Evolutionary conservation across 2,329 filamentous ascomycete species (phyloP).

Genomic region (Didymella keratinophila): DNA sequence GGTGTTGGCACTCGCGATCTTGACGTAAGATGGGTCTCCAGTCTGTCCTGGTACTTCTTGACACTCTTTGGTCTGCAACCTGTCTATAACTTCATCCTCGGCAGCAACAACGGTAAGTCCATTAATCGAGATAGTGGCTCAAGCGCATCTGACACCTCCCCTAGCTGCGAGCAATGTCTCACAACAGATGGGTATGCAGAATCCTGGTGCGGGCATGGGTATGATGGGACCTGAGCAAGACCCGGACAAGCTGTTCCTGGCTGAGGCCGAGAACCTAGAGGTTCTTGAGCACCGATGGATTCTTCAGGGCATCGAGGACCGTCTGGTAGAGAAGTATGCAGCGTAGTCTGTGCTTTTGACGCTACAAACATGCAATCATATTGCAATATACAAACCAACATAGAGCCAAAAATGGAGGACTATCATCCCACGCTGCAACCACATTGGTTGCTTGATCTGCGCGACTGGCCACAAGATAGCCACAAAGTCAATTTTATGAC

Average conservation of each 20-base stretch:
- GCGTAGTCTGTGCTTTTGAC: conserved; percentile 26
- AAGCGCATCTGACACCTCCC: conserved; percentile 40
- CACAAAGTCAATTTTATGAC: conserved; percentile 35
- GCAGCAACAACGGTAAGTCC: conserved; percentile 88
- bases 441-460: conserved; percentile 29
- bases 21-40: conserved; percentile 98
- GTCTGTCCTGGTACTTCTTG: conserved; percentile 98
- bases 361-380: conserved; percentile 8
- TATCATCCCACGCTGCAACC: conserved; percentile 35
- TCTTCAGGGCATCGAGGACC: conserved; percentile 84
- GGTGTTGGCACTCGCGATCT: conserved; percentile 95
- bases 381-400: conserved; percentile 6
- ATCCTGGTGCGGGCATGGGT: conserved; percentile 76
- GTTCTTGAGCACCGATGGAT: conserved; percentile 95
- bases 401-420: conserved; percentile 9
- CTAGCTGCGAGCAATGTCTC: conserved; percentile 89
- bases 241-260: conserved; percentile 92
- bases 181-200: conserved; percentile 81
- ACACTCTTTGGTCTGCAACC: conserved; percentile 96
- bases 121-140: conserved; percentile 1
- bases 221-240: conserved; percentile 94
- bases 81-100: conserved; percentile 95
- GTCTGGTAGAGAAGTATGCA: conserved; percentile 67
- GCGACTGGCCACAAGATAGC: conserved; percentile 34
- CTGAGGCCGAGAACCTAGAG: conserved; percentile 92